Percentiles rank a stretch among this genome's conserved stretches.
Conservation (phyloP, 129 eudicot genomes). For the Apium graveolens region DNA sequence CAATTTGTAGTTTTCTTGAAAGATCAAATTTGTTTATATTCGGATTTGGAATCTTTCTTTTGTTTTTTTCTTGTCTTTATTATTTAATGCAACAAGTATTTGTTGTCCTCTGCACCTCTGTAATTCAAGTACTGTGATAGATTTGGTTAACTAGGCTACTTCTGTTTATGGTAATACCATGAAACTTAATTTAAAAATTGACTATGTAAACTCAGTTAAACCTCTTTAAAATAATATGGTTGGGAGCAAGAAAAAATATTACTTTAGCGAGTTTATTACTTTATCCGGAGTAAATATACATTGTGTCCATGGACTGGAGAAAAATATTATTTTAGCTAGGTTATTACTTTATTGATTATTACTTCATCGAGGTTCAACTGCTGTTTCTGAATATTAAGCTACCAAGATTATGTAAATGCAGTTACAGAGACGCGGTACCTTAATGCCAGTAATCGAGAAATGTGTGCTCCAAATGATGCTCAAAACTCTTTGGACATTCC, state of each 20-base stretch:
- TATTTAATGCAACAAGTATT: neutral
- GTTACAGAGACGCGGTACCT: conserved; percentile 87
- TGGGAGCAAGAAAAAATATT: too few relatives aligned
- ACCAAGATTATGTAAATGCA: conserved; percentile 21
- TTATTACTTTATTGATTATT: too few relatives aligned
- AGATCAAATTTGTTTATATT: neutral
- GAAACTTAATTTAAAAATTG: neutral
- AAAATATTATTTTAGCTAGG: too few relatives aligned
- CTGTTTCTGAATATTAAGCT: neutral
- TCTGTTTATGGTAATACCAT: neutral
- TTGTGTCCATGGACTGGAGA: too few relatives aligned
- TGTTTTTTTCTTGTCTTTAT: conserved; percentile 10
- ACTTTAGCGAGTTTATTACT: too few relatives aligned
- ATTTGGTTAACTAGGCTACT: neutral
- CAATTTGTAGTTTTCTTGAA: conserved; percentile 2
- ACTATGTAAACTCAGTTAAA: too few relatives aligned
- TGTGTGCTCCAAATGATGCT: conserved; percentile 81
- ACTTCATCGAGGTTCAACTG: too few relatives aligned
- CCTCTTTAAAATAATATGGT: too few relatives aligned
- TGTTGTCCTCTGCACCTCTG: neutral
- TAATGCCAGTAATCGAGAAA: conserved; percentile 90
- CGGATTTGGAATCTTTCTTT: neutral
- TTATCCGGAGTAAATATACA: too few relatives aligned
- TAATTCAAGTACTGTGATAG: neutral
- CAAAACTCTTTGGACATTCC: conserved; percentile 49